Evolutionary conservation across 768 basidiomycete species (phyloP), one percentile per base, ranked within the genome.

Genomic region (Baorangia bicolor): DNA sequence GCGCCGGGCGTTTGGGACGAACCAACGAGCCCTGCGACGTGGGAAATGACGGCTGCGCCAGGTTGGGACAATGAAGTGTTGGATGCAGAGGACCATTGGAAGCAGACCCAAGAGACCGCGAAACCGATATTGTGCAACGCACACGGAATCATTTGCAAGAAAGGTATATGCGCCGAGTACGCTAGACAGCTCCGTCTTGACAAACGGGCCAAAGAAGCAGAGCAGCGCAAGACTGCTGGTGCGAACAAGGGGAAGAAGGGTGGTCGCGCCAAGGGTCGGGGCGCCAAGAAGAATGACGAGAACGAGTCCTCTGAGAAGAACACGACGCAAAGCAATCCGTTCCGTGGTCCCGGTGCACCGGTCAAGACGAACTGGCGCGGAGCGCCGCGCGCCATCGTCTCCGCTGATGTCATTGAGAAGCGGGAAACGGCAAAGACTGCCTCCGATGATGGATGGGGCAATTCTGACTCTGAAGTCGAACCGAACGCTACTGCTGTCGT

Each of bases 111-210:
- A 51, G 44, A 56, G 28, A 10, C 41, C 12, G 42, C 27, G 18
- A 52, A 55, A 40, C 61, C 59, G 45, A 37, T 56, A 6, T 28
- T 66, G 45, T 75, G 74, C 56, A 58, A 53, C 1, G 70, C 66
- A 28, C 75, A 76, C 43, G 71, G 72, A 11, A 40, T 57, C 27
- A 64, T 74, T 14, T 75, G 74, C 62, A 72, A 61, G 54, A 73
- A 71, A 57, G 72, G 74, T 49, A 75, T 75, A 42, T 75, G 74
- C 34, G 51, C 46, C 47, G 69, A 69, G 53, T 72, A 73, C 43
- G 70, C 69, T 2, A 61, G n/a, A 31, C 66, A 69, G 56, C 11
- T 64, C 20, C 66, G 70, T 23, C 39, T 55, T 1, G 3, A 42
- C 5, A 64, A 61, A 43, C 55, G 61, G 25, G 63, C 57, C 11